These are phyloP conservation scores for Trichoderma koningii DNA, from an alignment of 2,329 filamentous ascomycete genomes.

Conservation along the genomic window DNA sequence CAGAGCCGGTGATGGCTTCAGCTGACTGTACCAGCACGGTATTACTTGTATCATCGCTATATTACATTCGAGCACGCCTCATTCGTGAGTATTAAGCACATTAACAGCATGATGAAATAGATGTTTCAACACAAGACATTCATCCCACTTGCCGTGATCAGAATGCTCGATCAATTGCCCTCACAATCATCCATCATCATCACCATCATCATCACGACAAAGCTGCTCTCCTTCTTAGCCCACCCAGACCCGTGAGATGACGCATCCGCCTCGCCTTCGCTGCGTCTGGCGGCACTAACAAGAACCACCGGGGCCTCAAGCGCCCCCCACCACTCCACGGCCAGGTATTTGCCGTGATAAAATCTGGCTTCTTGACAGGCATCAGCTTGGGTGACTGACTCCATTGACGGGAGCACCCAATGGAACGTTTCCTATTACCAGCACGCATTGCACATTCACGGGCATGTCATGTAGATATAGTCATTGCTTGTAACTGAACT, in stretches of 20 bases:
- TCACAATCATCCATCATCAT: no score
- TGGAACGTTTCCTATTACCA: constrained; percentile 9
- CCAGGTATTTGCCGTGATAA: neutral
- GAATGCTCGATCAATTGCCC: no score
- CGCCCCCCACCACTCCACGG: constrained; percentile 1
- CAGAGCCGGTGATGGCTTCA: neutral
- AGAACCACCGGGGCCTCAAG: neutral
- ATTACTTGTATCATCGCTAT: neutral
- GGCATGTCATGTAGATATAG: neutral
- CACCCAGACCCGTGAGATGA: constrained; percentile 2
- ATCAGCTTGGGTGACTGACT: neutral
- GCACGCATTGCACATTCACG: no score
- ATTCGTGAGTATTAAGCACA: no score
- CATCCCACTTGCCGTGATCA: no score
- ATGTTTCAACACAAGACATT: no score
- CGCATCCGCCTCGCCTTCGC: constrained; percentile 16
- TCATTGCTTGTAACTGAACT: no score
- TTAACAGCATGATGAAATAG: no score
- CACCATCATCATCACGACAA: no score
- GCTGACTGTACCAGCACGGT: constrained; percentile 22
- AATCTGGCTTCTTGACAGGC: constrained; percentile 18
- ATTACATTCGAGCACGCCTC: no score
- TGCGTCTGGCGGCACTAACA: constrained; percentile 11
- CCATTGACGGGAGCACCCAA: neutral
- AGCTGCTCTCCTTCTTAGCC: neutral